Conservation (phyloP, 192 early-diverging fungal genomes). For the Chytriomyces sp. region DNA sequence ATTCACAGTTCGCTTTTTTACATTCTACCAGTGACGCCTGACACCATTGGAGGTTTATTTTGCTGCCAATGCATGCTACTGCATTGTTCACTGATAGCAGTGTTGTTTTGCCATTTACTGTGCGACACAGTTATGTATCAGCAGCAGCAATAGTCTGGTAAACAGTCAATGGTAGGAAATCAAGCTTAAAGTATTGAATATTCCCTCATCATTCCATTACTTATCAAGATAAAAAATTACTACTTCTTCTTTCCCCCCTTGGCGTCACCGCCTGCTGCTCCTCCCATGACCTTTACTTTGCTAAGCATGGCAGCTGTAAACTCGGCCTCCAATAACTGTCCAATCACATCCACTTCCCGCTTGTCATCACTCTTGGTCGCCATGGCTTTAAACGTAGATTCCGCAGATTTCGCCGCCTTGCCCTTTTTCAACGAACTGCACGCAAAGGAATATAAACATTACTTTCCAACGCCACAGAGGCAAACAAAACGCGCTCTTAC, state of each 20-base stretch:
- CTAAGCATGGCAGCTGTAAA: slow-evolving; percentile 79
- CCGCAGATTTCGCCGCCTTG: slow-evolving; percentile 70
- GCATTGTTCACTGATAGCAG: too few species aligned
- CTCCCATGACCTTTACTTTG: slow-evolving; percentile 70
- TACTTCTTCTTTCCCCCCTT: background rate
- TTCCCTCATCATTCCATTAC: too few species aligned
- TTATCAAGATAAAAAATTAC: too few species aligned
- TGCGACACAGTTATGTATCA: too few species aligned
- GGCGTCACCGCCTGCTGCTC: slow-evolving; percentile 4
- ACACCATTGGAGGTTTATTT: too few species aligned
- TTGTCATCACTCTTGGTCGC: slow-evolving; percentile 45
- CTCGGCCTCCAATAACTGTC: slow-evolving; percentile 81
- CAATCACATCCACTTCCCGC: slow-evolving; percentile 64
- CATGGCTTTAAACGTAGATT: slow-evolving; percentile 45
- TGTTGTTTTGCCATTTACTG: too few species aligned
- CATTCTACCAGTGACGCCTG: too few species aligned
- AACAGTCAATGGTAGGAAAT: too few species aligned
- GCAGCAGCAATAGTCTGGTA: too few species aligned
- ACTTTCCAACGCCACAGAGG: background rate
- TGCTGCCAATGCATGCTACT: too few species aligned
- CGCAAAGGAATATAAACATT: background rate
- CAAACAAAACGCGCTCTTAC: background rate
- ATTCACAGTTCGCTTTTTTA: too few species aligned
- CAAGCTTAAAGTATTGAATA: too few species aligned
- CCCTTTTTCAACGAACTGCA: slow-evolving; percentile 82